Conservation (phyloP, 768 basidiomycete species). For the Psilocybe cubensis region DNA sequence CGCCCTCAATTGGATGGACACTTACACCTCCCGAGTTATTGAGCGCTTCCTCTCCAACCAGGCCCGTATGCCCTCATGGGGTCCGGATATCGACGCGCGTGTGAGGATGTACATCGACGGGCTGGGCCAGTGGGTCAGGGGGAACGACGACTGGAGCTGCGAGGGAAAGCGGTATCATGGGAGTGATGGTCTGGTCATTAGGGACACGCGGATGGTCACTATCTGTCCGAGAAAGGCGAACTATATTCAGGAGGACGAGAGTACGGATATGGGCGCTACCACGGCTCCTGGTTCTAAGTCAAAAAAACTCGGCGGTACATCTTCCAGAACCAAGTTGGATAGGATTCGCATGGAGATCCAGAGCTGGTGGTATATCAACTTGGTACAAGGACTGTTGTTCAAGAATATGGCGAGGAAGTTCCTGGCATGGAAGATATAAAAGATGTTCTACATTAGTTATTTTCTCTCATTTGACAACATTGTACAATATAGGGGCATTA, state of each 20-base stretch:
- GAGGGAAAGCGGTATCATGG: conserved; percentile 41
- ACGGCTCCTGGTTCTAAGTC: too few species aligned
- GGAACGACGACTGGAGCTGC: conserved; percentile 46
- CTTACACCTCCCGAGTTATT: conserved; percentile 32
- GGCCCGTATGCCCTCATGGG: conserved; percentile 36
- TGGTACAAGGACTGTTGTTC: not conserved
- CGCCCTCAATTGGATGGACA: conserved; percentile 41
- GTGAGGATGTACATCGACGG: conserved; percentile 40
- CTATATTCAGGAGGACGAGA: conserved; percentile 6
- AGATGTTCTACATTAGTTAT: not conserved
- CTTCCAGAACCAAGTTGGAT: not conserved
- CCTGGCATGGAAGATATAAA: conserved; percentile 2
- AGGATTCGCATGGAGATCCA: not conserved
- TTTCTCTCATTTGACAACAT: not conserved
- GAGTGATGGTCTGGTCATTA: conserved; percentile 28
- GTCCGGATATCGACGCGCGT: conserved; percentile 30
- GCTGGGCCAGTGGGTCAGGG: conserved; percentile 42
- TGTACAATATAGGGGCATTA: not conserved
- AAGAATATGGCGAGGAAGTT: not conserved
- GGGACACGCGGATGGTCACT: conserved; percentile 24
- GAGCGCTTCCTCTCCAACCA: conserved; percentile 34
- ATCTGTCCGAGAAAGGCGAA: conserved; percentile 11
- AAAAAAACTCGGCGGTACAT: not conserved
- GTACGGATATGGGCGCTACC: not conserved
- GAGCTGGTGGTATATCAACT: conserved; percentile 7